Base-by-base conservation (phyloP, 257 asterid genomes). In the Thymus mandschuricus region DNA sequence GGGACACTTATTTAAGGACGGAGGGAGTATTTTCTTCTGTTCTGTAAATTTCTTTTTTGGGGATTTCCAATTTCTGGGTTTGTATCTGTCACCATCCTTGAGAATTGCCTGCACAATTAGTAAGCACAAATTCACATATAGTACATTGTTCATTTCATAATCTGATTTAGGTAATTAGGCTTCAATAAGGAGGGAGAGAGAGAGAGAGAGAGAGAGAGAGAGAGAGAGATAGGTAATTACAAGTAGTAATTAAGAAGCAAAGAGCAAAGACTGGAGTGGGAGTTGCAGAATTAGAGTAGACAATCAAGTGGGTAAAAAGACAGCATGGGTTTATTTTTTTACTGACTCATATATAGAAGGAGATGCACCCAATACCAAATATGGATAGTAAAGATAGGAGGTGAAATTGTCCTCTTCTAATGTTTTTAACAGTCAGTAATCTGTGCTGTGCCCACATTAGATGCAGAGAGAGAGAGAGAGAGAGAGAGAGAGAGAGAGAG, bases 311-410 rank as follows among this genome's bases (percentile, higher is more conserved):
- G 56, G 68, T 40, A 64, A 68, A 49, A 27, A 15, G 35, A 8
- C 12, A 34, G 0, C 31, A 44, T 12, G 60, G 5, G 2, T 5
- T 27, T 21, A 21, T 0, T 52, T 52, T 52, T 52, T 65, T 66
- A 66, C 72, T 46, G 78, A 65, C 69, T 49, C 7, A 48, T 46
- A 29, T 49, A 71, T 71, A 72, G 56, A 75, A 61, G 65, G 78
- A 76, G 78, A 71, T 54, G 40, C 68, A 43, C 21, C 31, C 41
- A 66, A 79, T 75, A 68, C 83, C 75, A 75, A 28, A 44, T 60
- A 41, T 70, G 30, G 83, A 46, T 58, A 35, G 8, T 15, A 66
- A 75, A 65, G 60, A 38, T 9, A 66, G 38, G 62, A 62, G 46
- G 38, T 61, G 59, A 57, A 71, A 70, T 34, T 75, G 72, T 54